These are phyloP conservation scores for Tephrocybe sp. DNA, from an alignment of 768 basidiomycete species.

Conservation along the genomic window DNA sequence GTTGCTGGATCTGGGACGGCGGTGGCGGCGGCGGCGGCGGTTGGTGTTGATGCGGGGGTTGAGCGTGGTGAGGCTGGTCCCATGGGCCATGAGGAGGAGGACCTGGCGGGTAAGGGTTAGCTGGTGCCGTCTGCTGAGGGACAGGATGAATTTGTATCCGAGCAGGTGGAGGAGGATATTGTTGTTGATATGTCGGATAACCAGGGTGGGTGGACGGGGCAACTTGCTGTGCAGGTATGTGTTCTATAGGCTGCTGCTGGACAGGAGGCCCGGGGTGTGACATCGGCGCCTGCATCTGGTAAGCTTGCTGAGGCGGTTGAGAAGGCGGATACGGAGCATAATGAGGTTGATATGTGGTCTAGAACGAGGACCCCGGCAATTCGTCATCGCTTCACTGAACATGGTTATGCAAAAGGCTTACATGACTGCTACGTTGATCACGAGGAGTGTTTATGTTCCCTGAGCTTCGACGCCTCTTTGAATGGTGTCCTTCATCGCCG, in stretches of 20 bases:
- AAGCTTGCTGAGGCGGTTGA: constrained; percentile 32
- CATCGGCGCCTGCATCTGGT: constrained; percentile 30
- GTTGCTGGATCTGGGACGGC: constrained; percentile 20
- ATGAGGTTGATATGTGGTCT: constrained; percentile 43
- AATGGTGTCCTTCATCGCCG: constrained; percentile 35
- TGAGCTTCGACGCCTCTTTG: constrained; percentile 45
- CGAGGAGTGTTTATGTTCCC: constrained; percentile 36
- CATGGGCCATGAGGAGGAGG: constrained; percentile 41
- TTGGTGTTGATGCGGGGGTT: constrained; percentile 25
- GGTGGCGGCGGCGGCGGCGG: constrained; percentile 14
- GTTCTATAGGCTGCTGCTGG: constrained; percentile 41
- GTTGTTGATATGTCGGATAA: constrained; percentile 33
- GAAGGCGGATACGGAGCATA: constrained; percentile 41
- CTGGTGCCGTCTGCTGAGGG: constrained; percentile 32
- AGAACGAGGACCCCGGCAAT: constrained; percentile 12
- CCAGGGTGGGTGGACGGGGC: constrained; percentile 34
- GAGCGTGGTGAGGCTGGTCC: constrained; percentile 32
- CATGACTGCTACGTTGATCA: constrained; percentile 51
- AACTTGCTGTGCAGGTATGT: constrained; percentile 39
- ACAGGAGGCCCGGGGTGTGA: constrained; percentile 25
- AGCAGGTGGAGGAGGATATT: constrained; percentile 25
- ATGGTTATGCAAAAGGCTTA: constrained; percentile 28
- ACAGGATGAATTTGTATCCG: constrained; percentile 30
- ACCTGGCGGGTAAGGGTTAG: constrained; percentile 47
- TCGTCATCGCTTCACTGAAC: constrained; percentile 3